These are phyloP conservation scores for Pseudogymnoascus sp. DNA, from an alignment of 2,329 filamentous ascomycete genomes.

Conservation along the genomic window DNA sequence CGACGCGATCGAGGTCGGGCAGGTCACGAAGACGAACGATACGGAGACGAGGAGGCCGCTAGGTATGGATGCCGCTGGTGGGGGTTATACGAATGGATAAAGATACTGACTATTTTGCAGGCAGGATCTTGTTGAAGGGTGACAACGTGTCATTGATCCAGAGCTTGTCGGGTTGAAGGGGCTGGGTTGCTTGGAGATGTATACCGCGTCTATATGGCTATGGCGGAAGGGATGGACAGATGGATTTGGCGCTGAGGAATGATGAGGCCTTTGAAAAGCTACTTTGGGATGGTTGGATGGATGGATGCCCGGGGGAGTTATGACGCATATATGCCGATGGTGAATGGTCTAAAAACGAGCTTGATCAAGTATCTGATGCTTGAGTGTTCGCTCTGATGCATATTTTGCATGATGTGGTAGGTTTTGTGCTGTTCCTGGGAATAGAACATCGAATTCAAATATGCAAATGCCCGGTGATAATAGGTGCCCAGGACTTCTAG, in stretches of 20 bases:
- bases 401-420: not conserved
- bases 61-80: slow-evolving; percentile 50
- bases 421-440: not conserved
- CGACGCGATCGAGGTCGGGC: slow-evolving; percentile 86
- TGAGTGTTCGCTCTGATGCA: not conserved
- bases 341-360: not conserved
- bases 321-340: not conserved
- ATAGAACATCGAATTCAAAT: not conserved
- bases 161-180: slow-evolving; percentile 30
- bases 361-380: not conserved
- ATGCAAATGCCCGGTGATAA: not conserved
- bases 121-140: slow-evolving; percentile 60
- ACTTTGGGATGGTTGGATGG: not conserved
- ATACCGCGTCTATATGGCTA: not conserved
- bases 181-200: not conserved
- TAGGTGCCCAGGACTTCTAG: not conserved
- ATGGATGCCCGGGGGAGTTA: not conserved
- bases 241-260: not conserved
- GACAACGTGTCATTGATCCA: slow-evolving; percentile 60
- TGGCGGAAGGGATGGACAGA: not conserved
- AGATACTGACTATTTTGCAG: slow-evolving; percentile 28
- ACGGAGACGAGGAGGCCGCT: slow-evolving; percentile 66
- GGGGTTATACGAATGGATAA: not conserved
- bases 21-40: slow-evolving; percentile 72
- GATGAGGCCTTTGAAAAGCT: not conserved